Percentiles rank a stretch among this genome's conserved stretches.
Evolutionary conservation across 495 filamentous ascomycete species (phyloP).

Genomic region (Aspergillus cavernicola): DNA sequence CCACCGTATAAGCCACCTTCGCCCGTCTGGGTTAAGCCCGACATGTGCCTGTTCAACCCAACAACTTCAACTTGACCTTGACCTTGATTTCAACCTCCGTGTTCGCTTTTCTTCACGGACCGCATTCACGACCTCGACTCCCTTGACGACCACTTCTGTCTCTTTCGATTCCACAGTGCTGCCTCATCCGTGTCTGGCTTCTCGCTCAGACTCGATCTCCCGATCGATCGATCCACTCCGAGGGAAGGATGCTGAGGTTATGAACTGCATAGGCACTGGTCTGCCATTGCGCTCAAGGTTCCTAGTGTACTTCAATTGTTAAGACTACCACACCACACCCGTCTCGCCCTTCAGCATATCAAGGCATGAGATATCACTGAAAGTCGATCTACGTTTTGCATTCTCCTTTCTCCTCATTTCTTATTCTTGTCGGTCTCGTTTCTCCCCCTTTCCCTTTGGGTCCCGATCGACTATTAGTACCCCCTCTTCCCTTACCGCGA

Average conservation of each 20-base stretch:
- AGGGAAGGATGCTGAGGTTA: slow-evolving; percentile 45
- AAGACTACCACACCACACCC: slow-evolving; percentile 16
- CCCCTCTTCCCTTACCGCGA: slow-evolving; percentile 21
- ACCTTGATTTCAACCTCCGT: slow-evolving; percentile 17
- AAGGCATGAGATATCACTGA: slow-evolving; percentile 34
- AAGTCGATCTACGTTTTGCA: slow-evolving; percentile 15
- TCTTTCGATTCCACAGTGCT: slow-evolving; percentile 3
- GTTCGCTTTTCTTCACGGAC: slow-evolving; percentile 18
- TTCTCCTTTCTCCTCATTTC: slow-evolving; percentile 19
- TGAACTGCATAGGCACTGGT: slow-evolving; percentile 45
- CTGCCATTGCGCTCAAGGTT: slow-evolving; percentile 47
- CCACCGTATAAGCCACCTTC: slow-evolving; percentile 19
- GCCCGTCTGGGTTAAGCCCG: slow-evolving; percentile 23
- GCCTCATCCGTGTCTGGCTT: slow-evolving; percentile 9
- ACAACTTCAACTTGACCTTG: slow-evolving; percentile 13
- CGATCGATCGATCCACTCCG: slow-evolving; percentile 12
- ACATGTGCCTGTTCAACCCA: slow-evolving; percentile 28
- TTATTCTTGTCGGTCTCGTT: slow-evolving; percentile 17
- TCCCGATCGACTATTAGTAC: slow-evolving; percentile 20
- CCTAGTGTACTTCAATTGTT: slow-evolving; percentile 36
- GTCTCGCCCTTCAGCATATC: slow-evolving; percentile 18
- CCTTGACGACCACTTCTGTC: slow-evolving; percentile 2
- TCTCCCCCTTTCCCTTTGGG: slow-evolving; percentile 12
- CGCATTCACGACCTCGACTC: slow-evolving; percentile 3
- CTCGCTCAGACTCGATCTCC: slow-evolving; percentile 13